Base-by-base conservation (phyloP, 2,329 filamentous ascomycete genomes). In the Truncatella angustata region DNA sequence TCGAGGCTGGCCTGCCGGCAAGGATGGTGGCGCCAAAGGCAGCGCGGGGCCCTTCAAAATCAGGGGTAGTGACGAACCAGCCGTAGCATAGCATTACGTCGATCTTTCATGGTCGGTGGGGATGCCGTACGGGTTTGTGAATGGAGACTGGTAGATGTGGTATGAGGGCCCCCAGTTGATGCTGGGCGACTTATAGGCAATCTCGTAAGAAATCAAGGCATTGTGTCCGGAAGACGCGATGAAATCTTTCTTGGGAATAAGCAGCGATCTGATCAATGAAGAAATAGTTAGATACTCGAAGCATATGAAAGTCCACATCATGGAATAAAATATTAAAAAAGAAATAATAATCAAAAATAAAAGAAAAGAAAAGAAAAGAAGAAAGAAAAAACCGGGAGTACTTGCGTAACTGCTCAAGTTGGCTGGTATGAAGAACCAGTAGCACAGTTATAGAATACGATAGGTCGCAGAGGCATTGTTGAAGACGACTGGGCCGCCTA, bases 371-470 rank as follows among this genome's bases (percentile, higher is more conserved):
- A n/a, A n/a, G n/a, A n/a, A n/a, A n/a, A n/a, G n/a, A n/a, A n/a
- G n/a, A n/a, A n/a, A n/a, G n/a, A n/a, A n/a, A n/a, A n/a, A n/a
- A n/a, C n/a, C n/a, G n/a, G n/a, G n/a, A n/a, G n/a, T n/a, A 44
- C 40, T 44, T 44, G 18, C 44, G 30, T 35, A 7, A 47, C 44
- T 34, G 44, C 44, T 4, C 28, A 47, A n/a, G 44, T 35, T 21
- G 44, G 44, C 18, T 36, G 26, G 16, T 47, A 36, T 12, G 12
- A 30, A 9, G 32, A 34, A 12, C 32, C 44, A 34, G 44, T 34
- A 10, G 44, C 35, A 11, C 44, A n/a, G 44, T 21, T 47, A 47
- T 16, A 47, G 16, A 36, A 47, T 21, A 21, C 35, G 26, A 12
- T 47, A 47, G 1, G 44, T 30, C 1, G 24, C 18, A 5, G 44